phyloP scores from a whole-genome alignment of 1,284 basidiomycete species.

The Irpex sp. region DNA sequence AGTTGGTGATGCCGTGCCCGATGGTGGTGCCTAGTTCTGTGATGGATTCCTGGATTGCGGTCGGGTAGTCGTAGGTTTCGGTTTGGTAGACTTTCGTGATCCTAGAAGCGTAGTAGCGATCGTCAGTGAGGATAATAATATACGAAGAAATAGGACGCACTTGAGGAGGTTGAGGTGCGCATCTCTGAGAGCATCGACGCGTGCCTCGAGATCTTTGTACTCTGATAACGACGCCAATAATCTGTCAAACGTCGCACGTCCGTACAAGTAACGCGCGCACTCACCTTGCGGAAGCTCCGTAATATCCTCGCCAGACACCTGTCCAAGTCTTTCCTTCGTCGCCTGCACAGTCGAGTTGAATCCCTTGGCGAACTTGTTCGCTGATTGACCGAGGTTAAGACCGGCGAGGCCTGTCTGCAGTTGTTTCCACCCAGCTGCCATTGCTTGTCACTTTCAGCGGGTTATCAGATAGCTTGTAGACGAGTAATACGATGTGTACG shows the following conservation, averaged over 20 bases:
- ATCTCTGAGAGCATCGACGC: slow-evolving; percentile 88
- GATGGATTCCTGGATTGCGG: slow-evolving; percentile 73
- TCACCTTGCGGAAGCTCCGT: slow-evolving; percentile 89
- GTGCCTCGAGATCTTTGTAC: slow-evolving; percentile 93
- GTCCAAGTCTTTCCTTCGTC: slow-evolving; percentile 88
- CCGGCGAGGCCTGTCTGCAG: slow-evolving; percentile 53
- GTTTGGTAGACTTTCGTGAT: slow-evolving; percentile 84
- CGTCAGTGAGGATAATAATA: not conserved
- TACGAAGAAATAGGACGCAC: slow-evolving; percentile 33
- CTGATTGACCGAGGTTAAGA: slow-evolving; percentile 68
- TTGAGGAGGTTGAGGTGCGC: slow-evolving; percentile 83
- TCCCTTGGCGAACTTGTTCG: slow-evolving; percentile 75
- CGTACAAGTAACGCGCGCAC: slow-evolving; percentile 5
- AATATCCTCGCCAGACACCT: slow-evolving; percentile 88
- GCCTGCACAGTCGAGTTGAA: slow-evolving; percentile 87
- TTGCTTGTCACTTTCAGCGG: slow-evolving; percentile 10
- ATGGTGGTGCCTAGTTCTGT: slow-evolving; percentile 71
- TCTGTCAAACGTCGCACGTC: not conserved
- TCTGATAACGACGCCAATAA: slow-evolving; percentile 45
- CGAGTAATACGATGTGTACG: too few species aligned
- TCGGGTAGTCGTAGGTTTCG: slow-evolving; percentile 88
- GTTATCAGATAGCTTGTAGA: too few species aligned
- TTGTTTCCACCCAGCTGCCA: slow-evolving; percentile 78
- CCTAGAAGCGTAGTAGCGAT: slow-evolving; percentile 35
- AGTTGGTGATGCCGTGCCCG: slow-evolving; percentile 75